Base-by-base conservation (phyloP, 805 yeast genomes). In the Suhomyces pyralidae region DNA sequence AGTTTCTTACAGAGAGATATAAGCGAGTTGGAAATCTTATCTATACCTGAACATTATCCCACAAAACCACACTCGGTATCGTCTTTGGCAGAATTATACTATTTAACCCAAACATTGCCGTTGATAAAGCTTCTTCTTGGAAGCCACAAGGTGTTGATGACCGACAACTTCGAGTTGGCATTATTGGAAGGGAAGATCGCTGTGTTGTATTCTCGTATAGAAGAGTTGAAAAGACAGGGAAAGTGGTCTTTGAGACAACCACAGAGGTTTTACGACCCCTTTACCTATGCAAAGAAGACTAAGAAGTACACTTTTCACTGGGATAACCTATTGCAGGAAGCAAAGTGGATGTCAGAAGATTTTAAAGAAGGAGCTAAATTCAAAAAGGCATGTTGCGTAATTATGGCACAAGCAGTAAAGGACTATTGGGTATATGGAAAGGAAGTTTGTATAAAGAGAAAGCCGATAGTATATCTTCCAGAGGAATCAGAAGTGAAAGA, bases 221-320 rank as follows among this genome's bases (percentile, higher is more conserved):
- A 93, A 63, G 98, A 93, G 66, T 76, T 94, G 56, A 90, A 90
- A 66, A 77, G 96, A 46, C 86, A 86, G 53, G 88, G 89, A 2
- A 84, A 88, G 61, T 94, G 99, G 98, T 86, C 96, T 20, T 73
- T 94, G 50, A 78, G 96, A 50, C 99, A 94, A 66, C 96, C 96
- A 0, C 75, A 80, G 49, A 79, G 81, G 56, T 86, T 78, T 61
- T 63, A 77, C 10, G 96, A 90, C 58, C 97, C 98, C 0, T 81
- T 81, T 55, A 51, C 61, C 3, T 63, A 55, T 40, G 46, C 49
- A 30, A 59, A 59, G 17, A 61, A 65, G 52, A 59, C 51, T 30
- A 58, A 57, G 48, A 66, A 73, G 12, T 64, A 64, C n/a, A 72
- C 75, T 28, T 72, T 83, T 3, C 92, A 88, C 57, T 83, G 96